Evolutionary conservation across 148 eudicot species (phyloP).

Genomic region (Dianthus caryophyllus): DNA sequence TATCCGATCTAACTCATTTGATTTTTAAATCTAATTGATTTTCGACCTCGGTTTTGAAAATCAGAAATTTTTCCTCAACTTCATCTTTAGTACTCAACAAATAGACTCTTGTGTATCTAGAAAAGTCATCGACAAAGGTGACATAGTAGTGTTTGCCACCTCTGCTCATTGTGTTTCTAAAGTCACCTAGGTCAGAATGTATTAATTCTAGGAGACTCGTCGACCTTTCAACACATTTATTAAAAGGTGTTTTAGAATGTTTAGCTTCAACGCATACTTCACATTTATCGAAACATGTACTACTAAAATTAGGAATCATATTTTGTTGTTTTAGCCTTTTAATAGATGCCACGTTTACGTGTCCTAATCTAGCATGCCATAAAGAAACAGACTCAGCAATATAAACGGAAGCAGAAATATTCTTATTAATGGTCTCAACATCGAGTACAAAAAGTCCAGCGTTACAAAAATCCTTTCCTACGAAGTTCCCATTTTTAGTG

Average conservation of each 20-base stretch:
- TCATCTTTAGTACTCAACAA: not conserved
- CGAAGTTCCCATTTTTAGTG: not conserved
- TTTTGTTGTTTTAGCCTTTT: not conserved
- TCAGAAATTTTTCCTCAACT: not conserved
- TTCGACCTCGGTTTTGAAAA: not conserved
- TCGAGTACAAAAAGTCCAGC: no score
- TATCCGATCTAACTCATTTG: not conserved
- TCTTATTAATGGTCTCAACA: not conserved
- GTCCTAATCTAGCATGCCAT: no score
- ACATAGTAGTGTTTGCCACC: no score
- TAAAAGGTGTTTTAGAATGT: no score
- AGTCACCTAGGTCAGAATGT: no score
- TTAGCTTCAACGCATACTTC: no score
- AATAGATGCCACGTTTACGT: not conserved
- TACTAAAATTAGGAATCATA: not conserved
- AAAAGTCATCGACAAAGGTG: no score
- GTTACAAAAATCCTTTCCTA: not conserved
- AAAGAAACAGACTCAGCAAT: not conserved
- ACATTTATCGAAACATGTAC: no score
- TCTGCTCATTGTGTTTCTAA: no score
- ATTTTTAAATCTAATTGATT: not conserved
- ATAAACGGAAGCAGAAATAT: constrained; percentile 1
- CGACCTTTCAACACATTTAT: no score
- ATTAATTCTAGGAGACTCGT: no score
- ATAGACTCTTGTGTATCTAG: no score